Base-by-base conservation (phyloP, 768 basidiomycete genomes). In the Mrakia frigida region DNA sequence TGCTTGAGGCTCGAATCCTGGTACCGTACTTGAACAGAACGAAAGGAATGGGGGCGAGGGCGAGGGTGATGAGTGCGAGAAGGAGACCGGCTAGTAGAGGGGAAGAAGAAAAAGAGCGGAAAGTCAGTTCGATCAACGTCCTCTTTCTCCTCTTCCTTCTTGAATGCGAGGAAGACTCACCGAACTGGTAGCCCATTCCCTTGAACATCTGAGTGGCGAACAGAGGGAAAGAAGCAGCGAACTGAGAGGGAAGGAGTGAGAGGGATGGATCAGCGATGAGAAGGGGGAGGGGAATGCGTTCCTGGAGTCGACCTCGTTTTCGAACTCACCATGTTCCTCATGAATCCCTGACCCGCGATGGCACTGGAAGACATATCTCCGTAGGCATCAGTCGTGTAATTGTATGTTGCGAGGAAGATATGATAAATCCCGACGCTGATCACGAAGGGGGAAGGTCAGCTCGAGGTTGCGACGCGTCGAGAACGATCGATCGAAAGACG, bases 151-250 rank as follows among this genome's bases (percentile, higher is more conserved):
- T 43, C 43, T 43, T 14, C 16, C 43, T 43, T 43, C 43, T 43
- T 43, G 11, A 14, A 18, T 53, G 11, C 18, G 21, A 2, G 21
- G 18, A 16, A 56, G 28, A 56, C 23, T 25, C n/a, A 56, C 56
- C 37, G 33, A 50, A 46, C 70, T 71, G 70, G 23, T 53, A 52
- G 14, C 56, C 69, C 69, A 76, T 76, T 39, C 69, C 69, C 11
- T 63, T 18, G 75, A 76, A 70, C 88, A 92, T 90, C 52, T 86
- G 84, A 28, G 89, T 88, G 4, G 89, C 90, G 79, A 92, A 92
- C n/a, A 92, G 83, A 2, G 91, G 92, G 81, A 93, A 92, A 0
- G 39, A 43, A 1, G 73, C 73, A 14, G 73, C 73, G 28, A 73
- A 73, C 53, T 39, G 35, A 43, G 23, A 6, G 28, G 21, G 9